Base-by-base conservation (phyloP, 129 eudicot genomes). In the Pittosporum tobira region DNA sequence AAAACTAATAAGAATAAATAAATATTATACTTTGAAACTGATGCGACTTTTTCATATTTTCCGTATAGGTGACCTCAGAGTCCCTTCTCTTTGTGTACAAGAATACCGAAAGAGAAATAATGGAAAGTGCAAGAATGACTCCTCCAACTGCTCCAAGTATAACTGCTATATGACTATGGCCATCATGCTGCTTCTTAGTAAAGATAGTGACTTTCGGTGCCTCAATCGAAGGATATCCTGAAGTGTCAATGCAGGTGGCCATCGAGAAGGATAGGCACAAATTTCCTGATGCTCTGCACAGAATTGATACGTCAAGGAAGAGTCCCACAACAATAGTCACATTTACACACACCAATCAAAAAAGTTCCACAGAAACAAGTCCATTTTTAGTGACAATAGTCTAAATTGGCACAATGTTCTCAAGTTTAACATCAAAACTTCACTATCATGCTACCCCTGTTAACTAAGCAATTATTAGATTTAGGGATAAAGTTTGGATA, bases 271-370 rank as follows among this genome's bases (percentile, higher is more conserved):
- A 69, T n/a, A 85, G 94, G 68, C 97, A 90, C 54, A 77, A 50
- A 78, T 90, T 90, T 64, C 97, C 97, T 30, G 88, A 72, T 69
- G 87, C 64, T 74, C 97, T 85, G 95, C 73, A 52, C 13, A 69
- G n/a, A 69, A 24, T 26, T 14, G 8, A 11, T 34, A 27, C 11
- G 38, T 54, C 57, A 63, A 14, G 47, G n/a, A n/a, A n/a, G n/a
- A n/a, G n/a, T n/a, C n/a, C n/a, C n/a, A n/a, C n/a, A n/a, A n/a
- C n/a, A n/a, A n/a, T n/a, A n/a, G n/a, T n/a, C n/a, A n/a, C n/a
- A n/a, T n/a, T n/a, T n/a, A n/a, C n/a, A n/a, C n/a, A n/a, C n/a
- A n/a, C n/a, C n/a, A n/a, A n/a, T n/a, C n/a, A n/a, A n/a, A n/a
- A n/a, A n/a, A n/a, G n/a, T n/a, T n/a, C n/a, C n/a, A n/a, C n/a